Evolutionary conservation across 2,329 filamentous ascomycete genomes (phyloP).

Genomic region (Epichloe uncinata): DNA sequence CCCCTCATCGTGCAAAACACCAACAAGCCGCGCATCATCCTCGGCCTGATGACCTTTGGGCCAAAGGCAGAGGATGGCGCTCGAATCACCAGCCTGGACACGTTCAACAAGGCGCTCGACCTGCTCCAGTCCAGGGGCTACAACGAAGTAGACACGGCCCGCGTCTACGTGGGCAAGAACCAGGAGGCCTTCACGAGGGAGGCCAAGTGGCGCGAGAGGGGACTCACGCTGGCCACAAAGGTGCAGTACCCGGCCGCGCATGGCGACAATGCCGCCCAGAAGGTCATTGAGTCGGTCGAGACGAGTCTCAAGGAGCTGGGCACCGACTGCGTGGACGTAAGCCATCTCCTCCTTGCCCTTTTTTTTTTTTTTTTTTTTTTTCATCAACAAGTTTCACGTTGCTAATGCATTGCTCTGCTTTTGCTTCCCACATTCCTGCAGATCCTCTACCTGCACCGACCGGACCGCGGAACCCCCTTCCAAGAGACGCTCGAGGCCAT

Average conservation of each 20-base stretch:
- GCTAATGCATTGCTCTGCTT: not conserved
- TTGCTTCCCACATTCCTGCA: conserved; percentile 6
- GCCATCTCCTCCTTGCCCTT: conserved; percentile 11
- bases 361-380: too few species aligned
- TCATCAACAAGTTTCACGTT: not conserved
- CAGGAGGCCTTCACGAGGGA: conserved; percentile 71
- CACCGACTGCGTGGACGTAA: conserved; percentile 57
- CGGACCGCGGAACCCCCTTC: conserved; percentile 55
- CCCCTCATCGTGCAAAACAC: conserved; percentile 29
- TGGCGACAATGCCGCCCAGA: conserved; percentile 32
- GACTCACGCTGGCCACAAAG: conserved; percentile 69
- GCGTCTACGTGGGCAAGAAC: conserved; percentile 54
- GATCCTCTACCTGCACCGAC: conserved; percentile 27
- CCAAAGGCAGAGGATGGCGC: conserved; percentile 48
- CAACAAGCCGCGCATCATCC: conserved; percentile 59
- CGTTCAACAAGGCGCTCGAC: conserved; percentile 61
- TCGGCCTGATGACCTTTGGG: conserved; percentile 79
- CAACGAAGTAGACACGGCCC: conserved; percentile 74
- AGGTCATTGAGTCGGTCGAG: conserved; percentile 52
- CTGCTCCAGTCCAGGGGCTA: conserved; percentile 68
- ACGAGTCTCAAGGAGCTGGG: conserved; percentile 58
- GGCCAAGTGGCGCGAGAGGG: conserved; percentile 66
- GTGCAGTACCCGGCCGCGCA: conserved; percentile 42
- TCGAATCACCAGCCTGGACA: conserved; percentile 52
- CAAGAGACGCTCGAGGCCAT: conserved; percentile 65